Evolutionary conservation across 768 basidiomycete species (phyloP).

Genomic region (Hericium rajendrae): DNA sequence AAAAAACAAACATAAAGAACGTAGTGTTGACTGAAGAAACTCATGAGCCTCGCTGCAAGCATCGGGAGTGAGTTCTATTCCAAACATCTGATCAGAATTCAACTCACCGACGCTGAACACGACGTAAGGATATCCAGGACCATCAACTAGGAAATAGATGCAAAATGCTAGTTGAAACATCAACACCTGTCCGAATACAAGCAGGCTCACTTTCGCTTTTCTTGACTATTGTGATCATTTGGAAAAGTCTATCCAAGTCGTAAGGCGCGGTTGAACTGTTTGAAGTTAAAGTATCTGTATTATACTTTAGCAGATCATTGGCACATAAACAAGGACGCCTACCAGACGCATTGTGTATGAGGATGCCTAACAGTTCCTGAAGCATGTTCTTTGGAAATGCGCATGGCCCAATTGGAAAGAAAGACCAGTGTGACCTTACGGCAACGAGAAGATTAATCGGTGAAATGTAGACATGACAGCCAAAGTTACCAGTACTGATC

Average conservation of each 20-base stretch:
- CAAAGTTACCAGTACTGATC: not conserved
- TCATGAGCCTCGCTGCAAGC: slow-evolving; percentile 6
- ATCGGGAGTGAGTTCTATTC: not conserved
- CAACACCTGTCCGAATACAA: not conserved
- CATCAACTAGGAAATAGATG: not conserved
- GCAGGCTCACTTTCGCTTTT: slow-evolving; percentile 1
- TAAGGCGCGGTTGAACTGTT: slow-evolving; percentile 6
- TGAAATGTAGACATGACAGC: not conserved
- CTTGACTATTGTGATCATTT: slow-evolving; percentile 6
- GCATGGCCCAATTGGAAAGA: not conserved
- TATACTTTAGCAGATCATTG: not conserved
- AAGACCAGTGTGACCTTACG: not conserved
- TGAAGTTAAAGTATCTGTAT: slow-evolving; percentile 9
- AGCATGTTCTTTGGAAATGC: not conserved
- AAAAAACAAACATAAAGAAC: not conserved
- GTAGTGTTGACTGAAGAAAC: slow-evolving; percentile 7
- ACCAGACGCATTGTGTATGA: not conserved
- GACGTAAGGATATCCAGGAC: not conserved
- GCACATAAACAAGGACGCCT: too few species aligned
- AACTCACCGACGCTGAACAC: slow-evolving; percentile 5
- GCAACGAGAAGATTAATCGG: not conserved
- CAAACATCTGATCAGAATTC: not conserved
- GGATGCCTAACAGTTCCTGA: not conserved
- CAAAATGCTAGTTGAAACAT: too few species aligned
- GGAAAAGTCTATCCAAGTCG: not conserved